These are phyloP conservation scores for Tephrocybe sp. DNA, from an alignment of 768 basidiomycete genomes.

Conservation along the genomic window DNA sequence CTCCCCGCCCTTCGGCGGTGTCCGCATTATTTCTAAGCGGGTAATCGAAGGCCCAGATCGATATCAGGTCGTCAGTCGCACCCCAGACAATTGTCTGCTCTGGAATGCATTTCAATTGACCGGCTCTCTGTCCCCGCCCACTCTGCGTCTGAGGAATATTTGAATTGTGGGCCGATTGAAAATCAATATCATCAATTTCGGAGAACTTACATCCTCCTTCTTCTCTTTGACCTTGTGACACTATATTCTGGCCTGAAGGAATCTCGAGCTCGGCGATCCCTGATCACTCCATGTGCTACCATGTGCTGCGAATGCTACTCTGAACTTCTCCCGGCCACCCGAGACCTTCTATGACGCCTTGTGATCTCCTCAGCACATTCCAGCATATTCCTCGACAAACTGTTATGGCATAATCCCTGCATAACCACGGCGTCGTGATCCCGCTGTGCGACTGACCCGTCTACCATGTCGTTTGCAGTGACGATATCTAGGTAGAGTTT, in stretches of 20 bases:
- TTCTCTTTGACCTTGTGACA: not conserved
- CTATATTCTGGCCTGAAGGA: not conserved
- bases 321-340: not conserved
- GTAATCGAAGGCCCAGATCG: not conserved
- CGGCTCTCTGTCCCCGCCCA: too few relatives aligned
- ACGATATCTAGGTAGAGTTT: not conserved
- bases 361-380: too few relatives aligned
- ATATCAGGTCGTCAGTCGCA: not conserved
- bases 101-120: too few relatives aligned
- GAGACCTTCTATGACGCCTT: constrained; percentile 1
- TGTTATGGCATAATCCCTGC: not conserved
- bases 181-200: not conserved
- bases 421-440: not conserved
- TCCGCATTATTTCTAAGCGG: too few relatives aligned
- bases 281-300: not conserved
- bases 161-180: too few relatives aligned
- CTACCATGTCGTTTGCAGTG: too few relatives aligned
- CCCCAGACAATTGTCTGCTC: too few relatives aligned
- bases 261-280: not conserved
- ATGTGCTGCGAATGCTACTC: not conserved
- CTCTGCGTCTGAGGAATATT: too few relatives aligned
- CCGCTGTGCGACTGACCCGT: constrained; percentile 2
- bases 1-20: too few relatives aligned
- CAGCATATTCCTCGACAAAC: not conserved
- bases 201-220: not conserved